Base-by-base conservation (phyloP, 768 basidiomycete genomes). In the Tylopilus felleus region DNA sequence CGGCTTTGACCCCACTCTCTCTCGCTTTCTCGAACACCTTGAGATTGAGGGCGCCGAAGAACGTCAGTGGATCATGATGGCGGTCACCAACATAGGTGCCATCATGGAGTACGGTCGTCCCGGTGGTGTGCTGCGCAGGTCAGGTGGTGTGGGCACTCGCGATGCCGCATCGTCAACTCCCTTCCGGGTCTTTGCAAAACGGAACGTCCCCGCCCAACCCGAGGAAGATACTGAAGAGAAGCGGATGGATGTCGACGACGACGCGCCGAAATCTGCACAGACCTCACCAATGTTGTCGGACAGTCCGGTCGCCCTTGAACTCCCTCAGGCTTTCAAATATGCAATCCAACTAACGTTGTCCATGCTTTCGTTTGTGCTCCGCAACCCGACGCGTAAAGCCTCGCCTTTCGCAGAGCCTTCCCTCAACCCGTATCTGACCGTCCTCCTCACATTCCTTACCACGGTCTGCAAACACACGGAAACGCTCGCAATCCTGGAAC, bases 51-150 rank as follows among this genome's bases (percentile, higher is more conserved):
- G 82, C 10, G 86, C 83, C 0, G 82, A 89, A 59, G 88, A 86
- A 65, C 83, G 86, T 27, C 92, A 96, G 52, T 99, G 97, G 97
- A 86, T 92, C 61, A 93, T 95, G 88, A 96, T 98, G 92, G 96
- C 84, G 0, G 75, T 88, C 43, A 77, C 92, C 60, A 96, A 96
- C 68, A 77, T 98, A 29, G 78, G 82, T 5, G 81, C 89, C 0
- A 70, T 97, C 9, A 74, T 98, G 63, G 94, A 98, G 70, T 98
- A 95, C 61, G 96, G 97, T 31, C 78, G 83, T 25, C 77, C 85
- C 3, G 79, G 77, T 6, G 85, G 92, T 3, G 72, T 91, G 6
- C 71, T 98, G 45, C 79, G 83, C 49, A 84, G 79, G 57, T 75
- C 82, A 4, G 80, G 86, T 14, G 83, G 78, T 25, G 46, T 54